Evolutionary conservation across 2,329 filamentous ascomycete species (phyloP).

Genomic region (Fusarium oxysporum): DNA sequence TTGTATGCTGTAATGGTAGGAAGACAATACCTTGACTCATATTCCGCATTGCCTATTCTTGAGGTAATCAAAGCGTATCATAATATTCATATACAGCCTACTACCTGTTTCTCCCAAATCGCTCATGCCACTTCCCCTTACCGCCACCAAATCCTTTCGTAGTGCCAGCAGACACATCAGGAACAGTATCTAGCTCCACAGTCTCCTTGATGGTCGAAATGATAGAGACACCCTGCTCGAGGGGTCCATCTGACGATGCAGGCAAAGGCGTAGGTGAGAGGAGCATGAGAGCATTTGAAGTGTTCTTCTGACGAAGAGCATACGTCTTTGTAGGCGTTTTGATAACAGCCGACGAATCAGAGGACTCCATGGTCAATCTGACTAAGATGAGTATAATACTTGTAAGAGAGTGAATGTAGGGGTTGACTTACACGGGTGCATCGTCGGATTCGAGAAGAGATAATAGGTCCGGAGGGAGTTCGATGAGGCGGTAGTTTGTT

Average conservation of each 20-base stretch:
- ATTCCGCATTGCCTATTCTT: background rate
- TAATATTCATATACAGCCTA: background rate
- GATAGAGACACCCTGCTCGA: conserved; percentile 56
- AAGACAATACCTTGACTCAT: background rate
- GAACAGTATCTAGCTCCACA: conserved; percentile 66
- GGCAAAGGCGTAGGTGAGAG: conserved; percentile 47
- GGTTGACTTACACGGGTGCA: conserved; percentile 62
- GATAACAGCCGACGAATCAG: conserved; percentile 63
- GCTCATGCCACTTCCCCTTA: conserved; percentile 71
- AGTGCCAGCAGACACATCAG: conserved; percentile 46
- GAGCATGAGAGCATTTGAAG: conserved; percentile 73
- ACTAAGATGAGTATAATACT: background rate
- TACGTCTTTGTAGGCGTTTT: conserved; percentile 65
- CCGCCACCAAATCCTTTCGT: conserved; percentile 44
- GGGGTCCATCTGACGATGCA: conserved; percentile 1
- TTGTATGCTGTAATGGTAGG: background rate
- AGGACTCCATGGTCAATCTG: conserved; percentile 63
- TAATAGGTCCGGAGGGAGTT: conserved; percentile 70
- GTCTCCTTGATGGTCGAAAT: conserved; percentile 71
- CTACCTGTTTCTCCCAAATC: conserved; percentile 62
- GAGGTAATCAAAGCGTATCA: background rate
- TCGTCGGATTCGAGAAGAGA: conserved; percentile 65
- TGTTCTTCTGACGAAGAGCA: conserved; percentile 73
- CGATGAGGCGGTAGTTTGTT: conserved; percentile 69
- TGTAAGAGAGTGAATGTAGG: background rate